Evolutionary conservation across 306 rosid species (phyloP).

Genomic region (Pyrus bretschneideri): DNA sequence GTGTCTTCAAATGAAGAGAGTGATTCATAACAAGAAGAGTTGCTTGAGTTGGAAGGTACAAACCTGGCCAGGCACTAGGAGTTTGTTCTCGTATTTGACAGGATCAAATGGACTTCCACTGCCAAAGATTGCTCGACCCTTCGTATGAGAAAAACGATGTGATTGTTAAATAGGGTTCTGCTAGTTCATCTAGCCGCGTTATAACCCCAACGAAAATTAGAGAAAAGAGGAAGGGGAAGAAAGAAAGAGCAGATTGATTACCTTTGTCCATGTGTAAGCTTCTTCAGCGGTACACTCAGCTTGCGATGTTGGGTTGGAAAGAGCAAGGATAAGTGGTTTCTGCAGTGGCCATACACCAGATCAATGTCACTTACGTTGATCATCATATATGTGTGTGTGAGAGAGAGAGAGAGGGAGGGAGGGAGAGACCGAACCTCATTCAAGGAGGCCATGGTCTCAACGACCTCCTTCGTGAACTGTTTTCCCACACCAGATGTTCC

Average conservation of each 20-base stretch:
- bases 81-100: constrained; percentile 58
- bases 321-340: constrained; percentile 97
- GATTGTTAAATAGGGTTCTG: neutral
- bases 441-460: constrained; percentile 82
- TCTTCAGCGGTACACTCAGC: constrained; percentile 98
- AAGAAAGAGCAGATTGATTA: constrained; percentile 1
- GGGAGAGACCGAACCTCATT: constrained; percentile 54
- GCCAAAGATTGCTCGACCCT: constrained; percentile 87
- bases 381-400: neutral
- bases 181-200: neutral
- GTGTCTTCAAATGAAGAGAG: constrained; percentile 6
- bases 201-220: neutral
- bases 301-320: constrained; percentile 95
- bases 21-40: neutral
- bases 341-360: constrained; percentile 32
- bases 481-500: constrained; percentile 95
- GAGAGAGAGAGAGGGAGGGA: neutral
- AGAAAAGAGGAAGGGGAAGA: neutral
- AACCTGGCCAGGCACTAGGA: constrained; percentile 93
- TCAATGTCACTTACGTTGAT: constrained; percentile 1
- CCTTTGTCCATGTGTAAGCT: constrained; percentile 97
- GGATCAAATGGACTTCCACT: constrained; percentile 96
- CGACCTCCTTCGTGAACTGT: constrained; percentile 88
- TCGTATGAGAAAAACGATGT: constrained; percentile 16
- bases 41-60: constrained; percentile 4